Conservation (phyloP, 805 yeast genomes). For the Ogataea trehaloabstinens region DNA sequence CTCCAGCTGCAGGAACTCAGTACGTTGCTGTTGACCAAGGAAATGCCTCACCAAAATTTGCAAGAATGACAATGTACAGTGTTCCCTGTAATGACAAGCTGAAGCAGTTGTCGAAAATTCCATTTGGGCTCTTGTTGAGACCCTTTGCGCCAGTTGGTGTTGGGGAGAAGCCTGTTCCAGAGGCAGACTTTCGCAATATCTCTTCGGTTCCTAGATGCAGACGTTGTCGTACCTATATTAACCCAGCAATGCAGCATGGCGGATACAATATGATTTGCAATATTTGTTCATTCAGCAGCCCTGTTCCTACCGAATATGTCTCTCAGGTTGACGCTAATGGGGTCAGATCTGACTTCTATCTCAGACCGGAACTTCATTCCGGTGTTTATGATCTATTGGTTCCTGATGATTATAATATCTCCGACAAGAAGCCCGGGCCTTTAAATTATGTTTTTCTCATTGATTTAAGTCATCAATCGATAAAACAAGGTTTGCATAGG, state of each 20-base stretch:
- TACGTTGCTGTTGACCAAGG: slow-evolving; percentile 78
- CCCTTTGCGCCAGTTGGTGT: slow-evolving; percentile 71
- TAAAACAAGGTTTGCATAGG: slow-evolving; percentile 57
- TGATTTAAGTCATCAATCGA: slow-evolving; percentile 62
- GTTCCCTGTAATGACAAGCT: slow-evolving; percentile 74
- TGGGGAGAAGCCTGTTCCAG: slow-evolving; percentile 60
- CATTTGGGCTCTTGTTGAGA: slow-evolving; percentile 74
- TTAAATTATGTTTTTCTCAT: slow-evolving; percentile 71
- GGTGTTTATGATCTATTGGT: slow-evolving; percentile 88
- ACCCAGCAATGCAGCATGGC: slow-evolving; percentile 73
- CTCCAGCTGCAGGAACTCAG: slow-evolving; percentile 79
- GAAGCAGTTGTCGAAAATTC: slow-evolving; percentile 68
- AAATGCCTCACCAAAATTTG: slow-evolving; percentile 73
- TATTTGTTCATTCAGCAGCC: slow-evolving; percentile 76
- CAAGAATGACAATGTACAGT: slow-evolving; percentile 76
- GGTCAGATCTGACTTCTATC: slow-evolving; percentile 58
- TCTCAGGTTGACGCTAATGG: slow-evolving; percentile 61
- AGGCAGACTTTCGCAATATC: slow-evolving; percentile 53
- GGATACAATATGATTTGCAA: slow-evolving; percentile 75
- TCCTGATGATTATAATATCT: slow-evolving; percentile 65
- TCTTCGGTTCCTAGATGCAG: slow-evolving; percentile 85
- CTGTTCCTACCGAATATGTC: slow-evolving; percentile 64
- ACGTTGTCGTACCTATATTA: slow-evolving; percentile 87
- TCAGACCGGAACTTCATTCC: slow-evolving; percentile 70
- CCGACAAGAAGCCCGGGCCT: slow-evolving; percentile 39